A percentile compares a stretch with the other conserved stretches of the same genome.
These are phyloP conservation scores for Colletotrichum sp. DNA, from an alignment of 2,329 filamentous ascomycete species.

Conservation along the genomic window DNA sequence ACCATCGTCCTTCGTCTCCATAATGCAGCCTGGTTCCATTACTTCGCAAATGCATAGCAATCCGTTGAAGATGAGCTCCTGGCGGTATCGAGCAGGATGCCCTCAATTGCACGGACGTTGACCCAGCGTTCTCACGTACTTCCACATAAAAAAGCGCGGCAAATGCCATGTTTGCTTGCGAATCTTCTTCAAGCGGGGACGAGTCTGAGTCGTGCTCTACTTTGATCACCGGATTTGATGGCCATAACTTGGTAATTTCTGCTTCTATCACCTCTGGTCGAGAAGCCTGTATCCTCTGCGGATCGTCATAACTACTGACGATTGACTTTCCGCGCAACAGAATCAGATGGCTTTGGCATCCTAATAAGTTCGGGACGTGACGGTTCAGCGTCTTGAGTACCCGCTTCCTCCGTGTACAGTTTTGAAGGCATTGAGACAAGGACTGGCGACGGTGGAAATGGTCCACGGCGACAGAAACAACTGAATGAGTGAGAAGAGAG, in stretches of 20 bases:
- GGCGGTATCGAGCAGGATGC: not conserved
- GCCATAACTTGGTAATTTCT: not conserved
- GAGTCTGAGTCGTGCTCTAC: not conserved
- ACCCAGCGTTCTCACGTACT: not conserved
- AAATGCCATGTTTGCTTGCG: not conserved
- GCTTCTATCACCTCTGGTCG: not conserved
- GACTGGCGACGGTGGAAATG: not conserved
- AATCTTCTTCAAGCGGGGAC: not conserved
- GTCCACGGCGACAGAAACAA: not conserved
- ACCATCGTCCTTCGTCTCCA: not conserved
- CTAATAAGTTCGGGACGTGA: not conserved
- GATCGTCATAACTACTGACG: not conserved
- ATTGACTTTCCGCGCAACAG: not conserved
- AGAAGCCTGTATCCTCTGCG: not conserved
- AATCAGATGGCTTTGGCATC: not conserved
- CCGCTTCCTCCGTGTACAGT: not conserved
- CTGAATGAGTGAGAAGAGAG: not conserved
- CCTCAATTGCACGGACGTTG: not conserved
- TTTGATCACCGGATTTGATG: not conserved
- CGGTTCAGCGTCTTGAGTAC: not conserved
- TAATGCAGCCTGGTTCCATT: not conserved
- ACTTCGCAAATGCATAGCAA: not conserved
- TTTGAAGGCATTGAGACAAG: not conserved
- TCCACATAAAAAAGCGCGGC: not conserved
- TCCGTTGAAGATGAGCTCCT: not conserved